phyloP scores from a whole-genome alignment of 495 filamentous ascomycete genomes.

The Geoglossum glabrum region DNA sequence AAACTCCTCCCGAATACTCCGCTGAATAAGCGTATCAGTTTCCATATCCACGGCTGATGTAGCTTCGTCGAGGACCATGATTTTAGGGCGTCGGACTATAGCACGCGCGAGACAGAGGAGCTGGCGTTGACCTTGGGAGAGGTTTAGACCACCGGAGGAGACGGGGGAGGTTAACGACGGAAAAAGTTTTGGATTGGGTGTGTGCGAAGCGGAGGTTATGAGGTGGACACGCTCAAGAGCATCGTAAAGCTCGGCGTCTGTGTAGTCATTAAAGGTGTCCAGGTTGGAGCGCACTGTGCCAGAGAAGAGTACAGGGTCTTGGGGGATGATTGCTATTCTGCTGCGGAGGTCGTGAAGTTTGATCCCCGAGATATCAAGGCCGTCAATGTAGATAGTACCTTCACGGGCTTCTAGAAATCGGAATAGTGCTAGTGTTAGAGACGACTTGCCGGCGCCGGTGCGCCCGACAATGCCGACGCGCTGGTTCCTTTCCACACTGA shows the following conservation, averaged over 20 bases:
- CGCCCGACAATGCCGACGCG: slow-evolving; percentile 68
- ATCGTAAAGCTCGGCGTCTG: slow-evolving; percentile 49
- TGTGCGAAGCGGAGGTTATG: slow-evolving; percentile 18
- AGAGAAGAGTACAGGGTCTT: slow-evolving; percentile 73
- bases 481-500: slow-evolving; percentile 50
- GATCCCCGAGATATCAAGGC: slow-evolving; percentile 55
- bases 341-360: slow-evolving; percentile 52
- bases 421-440: slow-evolving; percentile 63
- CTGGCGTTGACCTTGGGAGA: slow-evolving; percentile 77
- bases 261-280: slow-evolving; percentile 58
- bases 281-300: slow-evolving; percentile 70
- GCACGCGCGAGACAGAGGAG: slow-evolving; percentile 76
- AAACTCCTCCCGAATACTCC: slow-evolving; percentile 64
- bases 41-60: slow-evolving; percentile 78
- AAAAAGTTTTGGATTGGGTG: too few species aligned
- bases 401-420: slow-evolving; percentile 58
- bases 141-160: slow-evolving; percentile 56
- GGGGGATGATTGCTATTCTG: slow-evolving; percentile 65
- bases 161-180: too few species aligned
- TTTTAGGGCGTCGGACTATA: slow-evolving; percentile 57
- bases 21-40: slow-evolving; percentile 65
- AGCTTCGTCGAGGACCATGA: slow-evolving; percentile 82
- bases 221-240: slow-evolving; percentile 63
- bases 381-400: slow-evolving; percentile 55
- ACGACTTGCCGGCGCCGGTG: slow-evolving; percentile 76